Evolutionary conservation across 2,329 filamentous ascomycete genomes (phyloP), one percentile per base, ranked within the genome.

Genomic region (Dothideomycetes sp.): DNA sequence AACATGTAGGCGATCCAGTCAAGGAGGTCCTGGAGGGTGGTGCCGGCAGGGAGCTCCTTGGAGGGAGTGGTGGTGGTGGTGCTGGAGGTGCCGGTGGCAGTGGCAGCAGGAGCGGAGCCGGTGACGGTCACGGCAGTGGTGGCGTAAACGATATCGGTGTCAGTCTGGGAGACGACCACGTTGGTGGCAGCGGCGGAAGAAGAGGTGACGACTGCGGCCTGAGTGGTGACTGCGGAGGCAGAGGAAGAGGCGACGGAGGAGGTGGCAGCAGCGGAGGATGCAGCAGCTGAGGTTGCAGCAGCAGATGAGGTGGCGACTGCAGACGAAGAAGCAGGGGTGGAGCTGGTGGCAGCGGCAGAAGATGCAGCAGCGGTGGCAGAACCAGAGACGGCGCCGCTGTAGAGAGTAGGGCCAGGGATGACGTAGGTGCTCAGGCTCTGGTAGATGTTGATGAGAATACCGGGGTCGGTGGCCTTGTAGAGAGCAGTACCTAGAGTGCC

Each of bases 371-470:
- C 19, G 34, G 40, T 38, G 27, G 44, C 34, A 31, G 39, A 37
- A 19, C 22, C 22, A 12, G 22, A 27, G 12, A 34, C 30, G 16
- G 31, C 31, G 36, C 24, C 45, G 27, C 43, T 41, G 29, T 46
- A 51, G 34, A 62, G 51, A 36, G 57, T 49, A 12, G 72, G 72
- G 14, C 72, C 72, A 16, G 71, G 72, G 32, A 74, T 72, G 16
- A 52, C 47, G 52, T 75, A 75, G 31, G 52, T 59, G 47, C 50
- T 54, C 42, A 69, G 52, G 27, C 55, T 50, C 38, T 60, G 50
- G 67, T 79, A 79, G 58, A 80, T 68, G 65, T 72, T 73, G 65
- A 77, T 60, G 45, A 65, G 48, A 52, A 81, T 74, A 43, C 77
- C 77, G 10, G 70, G 55, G 54, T 79, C 75, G 40, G 62, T 58